Base-by-base conservation (phyloP, 257 asterid species). In the Mentha longifolia region DNA sequence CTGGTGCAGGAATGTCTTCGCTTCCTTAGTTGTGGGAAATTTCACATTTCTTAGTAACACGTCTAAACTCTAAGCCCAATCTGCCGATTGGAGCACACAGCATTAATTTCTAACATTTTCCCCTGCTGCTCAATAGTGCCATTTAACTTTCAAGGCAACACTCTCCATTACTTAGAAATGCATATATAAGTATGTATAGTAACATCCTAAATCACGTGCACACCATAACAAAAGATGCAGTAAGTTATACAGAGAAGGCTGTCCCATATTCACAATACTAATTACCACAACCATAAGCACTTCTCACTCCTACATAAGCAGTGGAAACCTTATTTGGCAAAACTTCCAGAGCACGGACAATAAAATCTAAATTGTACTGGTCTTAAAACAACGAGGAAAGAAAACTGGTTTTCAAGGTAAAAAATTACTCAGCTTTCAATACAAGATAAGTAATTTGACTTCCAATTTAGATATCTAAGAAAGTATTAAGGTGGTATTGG, bases 1-100 rank as follows among this genome's bases (percentile, higher is more conserved):
- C 41, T 69, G 78, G 51, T 82, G 76, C 81, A 95, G 98, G 98
- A 76, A 78, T 95, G n/a, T 30, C 16, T n/a, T 22, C 10, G 4
- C 52, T 4, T 16, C 19, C 9, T 49, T 49, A 49, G 10, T 49
- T 49, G 55, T 15, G 55, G 9, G 20, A 49, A 49, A 49, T 49
- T 5, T 49, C 55, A 49, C 20, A 4, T 49, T 49, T 49, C 22
- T 5, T 9, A 6, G 14, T 17, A 15, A 5, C 55, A 49, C n/a
- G 55, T 49, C 55, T 49, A 13, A 52, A 20, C 59, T 19, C 33
- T 52, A 52, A 30, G 12, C 14, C 13, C 47, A 42, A 13, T 35
- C 25, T 3, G 16, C 52, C 62, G 54, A 57, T 22, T 12, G 30
- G 20, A 22, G 68, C 50, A 12, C 17, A 12, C 12, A 30, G 10